Evolutionary conservation across 768 basidiomycete genomes (phyloP), one percentile per base, ranked within the genome.

Genomic region (Serendipita sp.): DNA sequence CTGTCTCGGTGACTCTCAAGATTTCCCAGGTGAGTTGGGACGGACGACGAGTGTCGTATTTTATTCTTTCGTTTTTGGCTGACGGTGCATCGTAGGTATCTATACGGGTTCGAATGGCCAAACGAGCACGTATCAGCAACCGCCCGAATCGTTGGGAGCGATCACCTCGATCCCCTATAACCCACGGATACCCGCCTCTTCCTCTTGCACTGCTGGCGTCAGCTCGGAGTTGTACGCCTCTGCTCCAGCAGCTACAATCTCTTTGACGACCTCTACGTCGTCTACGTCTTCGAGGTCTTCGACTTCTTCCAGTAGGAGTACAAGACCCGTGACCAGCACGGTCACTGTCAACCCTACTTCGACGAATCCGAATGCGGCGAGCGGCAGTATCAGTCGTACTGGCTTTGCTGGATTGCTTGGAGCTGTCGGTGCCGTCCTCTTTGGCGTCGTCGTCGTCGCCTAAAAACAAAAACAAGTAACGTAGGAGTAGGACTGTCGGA

Each of bases 1-100:
- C 3, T 92, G 89, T 75, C 70, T 80, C 7, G 82, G 83, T 24
- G 86, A 88, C 16, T 76, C 81, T 70, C 83, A 84, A 76, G 76
- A 78, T 13, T 78, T 77, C 63, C 82, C 83, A 5, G 88, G 87
- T 62, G 35, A 28, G 34, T 53, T 13, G 38, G n/a, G 7, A 8
- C 8, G 30, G 30, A 53, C 56, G 70, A 66, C 34, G n/a, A 32
- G 2, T 41, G 8, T 16, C 37, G 13, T 15, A 24, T 41, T 15
- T 1, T 63, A 38, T 41, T 41, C 18, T 10, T 16, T 24, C 10
- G 15, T 28, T 1, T 15, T 63, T 63, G 16, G 16, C n/a, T 41
- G 16, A 24, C 24, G 24, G 24, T 24, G 24, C 24, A 24, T 24
- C 24, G 30, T 53, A 53, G 48, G 48, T 53, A 69, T 77, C 63